Conservation (phyloP, 2,329 filamentous ascomycete genomes). For the Tricladium varicosporioides region DNA sequence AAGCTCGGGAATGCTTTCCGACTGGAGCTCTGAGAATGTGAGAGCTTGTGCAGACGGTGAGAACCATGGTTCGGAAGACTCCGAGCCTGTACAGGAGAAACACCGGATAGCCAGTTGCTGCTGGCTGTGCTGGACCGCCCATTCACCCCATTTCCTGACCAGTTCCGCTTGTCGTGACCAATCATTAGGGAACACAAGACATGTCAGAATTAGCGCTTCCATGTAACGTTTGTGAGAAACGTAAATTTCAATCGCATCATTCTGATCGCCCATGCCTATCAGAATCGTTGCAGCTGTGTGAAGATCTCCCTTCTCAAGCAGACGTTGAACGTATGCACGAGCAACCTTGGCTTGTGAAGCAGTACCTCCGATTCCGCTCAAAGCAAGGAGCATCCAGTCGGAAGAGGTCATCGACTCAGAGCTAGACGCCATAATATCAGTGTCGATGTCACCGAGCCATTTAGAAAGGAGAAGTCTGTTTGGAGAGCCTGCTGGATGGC, state of each 20-base stretch:
- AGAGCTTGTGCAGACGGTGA: slow-evolving; percentile 74
- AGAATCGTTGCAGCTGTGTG: slow-evolving; percentile 92
- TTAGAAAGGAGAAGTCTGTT: slow-evolving; percentile 81
- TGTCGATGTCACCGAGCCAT: slow-evolving; percentile 85
- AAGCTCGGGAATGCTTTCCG: slow-evolving; percentile 57
- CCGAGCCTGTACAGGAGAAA: slow-evolving; percentile 86
- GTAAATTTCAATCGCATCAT: slow-evolving; percentile 95
- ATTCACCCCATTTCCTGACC: slow-evolving; percentile 92
- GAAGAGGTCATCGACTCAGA: slow-evolving; percentile 87
- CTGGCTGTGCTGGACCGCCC: slow-evolving; percentile 81
- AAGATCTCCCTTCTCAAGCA: slow-evolving; percentile 85
- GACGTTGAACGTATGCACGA: slow-evolving; percentile 83
- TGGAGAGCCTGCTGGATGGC: slow-evolving; percentile 71
- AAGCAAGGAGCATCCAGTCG: slow-evolving; percentile 94
- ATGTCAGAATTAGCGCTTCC: slow-evolving; percentile 88
- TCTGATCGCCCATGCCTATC: slow-evolving; percentile 85
- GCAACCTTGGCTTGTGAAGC: slow-evolving; percentile 86
- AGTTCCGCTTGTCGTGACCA: slow-evolving; percentile 90
- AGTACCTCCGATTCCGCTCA: slow-evolving; percentile 80
- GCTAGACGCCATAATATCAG: slow-evolving; percentile 76
- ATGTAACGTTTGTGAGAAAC: slow-evolving; percentile 87
- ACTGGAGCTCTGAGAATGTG: slow-evolving; percentile 55
- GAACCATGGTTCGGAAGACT: slow-evolving; percentile 83
- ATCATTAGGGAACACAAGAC: slow-evolving; percentile 76
- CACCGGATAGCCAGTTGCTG: slow-evolving; percentile 88